Evolutionary conservation across 352 stramenopile species (phyloP).

Genomic region (Phytophthora macrochlamydospora): DNA sequence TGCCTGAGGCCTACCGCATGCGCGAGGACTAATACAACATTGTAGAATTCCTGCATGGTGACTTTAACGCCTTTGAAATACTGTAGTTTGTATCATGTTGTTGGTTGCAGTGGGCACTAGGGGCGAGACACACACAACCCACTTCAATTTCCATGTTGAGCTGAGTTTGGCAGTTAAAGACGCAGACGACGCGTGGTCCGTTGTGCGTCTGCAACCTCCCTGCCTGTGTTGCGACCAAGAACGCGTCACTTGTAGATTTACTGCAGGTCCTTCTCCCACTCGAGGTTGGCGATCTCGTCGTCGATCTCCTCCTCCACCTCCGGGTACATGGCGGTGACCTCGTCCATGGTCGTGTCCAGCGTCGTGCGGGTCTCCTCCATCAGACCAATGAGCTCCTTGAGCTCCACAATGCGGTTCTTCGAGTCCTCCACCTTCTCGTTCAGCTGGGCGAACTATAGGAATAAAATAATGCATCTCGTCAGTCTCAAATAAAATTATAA

Average conservation of each 20-base stretch:
- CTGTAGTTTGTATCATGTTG: constrained; percentile 23
- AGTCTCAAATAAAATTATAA: constrained; percentile 1
- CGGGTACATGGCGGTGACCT: constrained; percentile 87
- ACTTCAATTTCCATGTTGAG: constrained; percentile 39
- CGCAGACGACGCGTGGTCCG: constrained; percentile 2
- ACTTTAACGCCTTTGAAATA: constrained; percentile 19
- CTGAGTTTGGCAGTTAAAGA: constrained; percentile 34
- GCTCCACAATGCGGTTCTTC: constrained; percentile 84
- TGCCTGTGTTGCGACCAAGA: constrained; percentile 11
- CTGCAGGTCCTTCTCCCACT: constrained; percentile 91
- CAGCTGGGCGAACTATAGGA: constrained; percentile 62
- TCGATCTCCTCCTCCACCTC: constrained; percentile 87
- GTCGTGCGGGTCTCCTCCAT: constrained; percentile 88
- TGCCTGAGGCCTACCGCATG: constrained; percentile 80
- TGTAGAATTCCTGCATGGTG: too few relatives aligned
- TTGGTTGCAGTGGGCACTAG: constrained; percentile 6
- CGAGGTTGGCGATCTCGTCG: constrained; percentile 88
- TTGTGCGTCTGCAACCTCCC: constrained; percentile 20
- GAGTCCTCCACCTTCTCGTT: constrained; percentile 87
- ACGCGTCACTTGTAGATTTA: constrained; percentile 37
- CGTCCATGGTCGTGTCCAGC: constrained; percentile 84
- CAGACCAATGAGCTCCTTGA: constrained; percentile 81
- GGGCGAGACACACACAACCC: constrained; percentile 13
- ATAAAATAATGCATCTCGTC: too few relatives aligned
- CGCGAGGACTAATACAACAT: constrained; percentile 34